These are phyloP conservation scores for Fusarium abutilonis DNA, from an alignment of 2,329 filamentous ascomycete genomes.

Conservation along the genomic window DNA sequence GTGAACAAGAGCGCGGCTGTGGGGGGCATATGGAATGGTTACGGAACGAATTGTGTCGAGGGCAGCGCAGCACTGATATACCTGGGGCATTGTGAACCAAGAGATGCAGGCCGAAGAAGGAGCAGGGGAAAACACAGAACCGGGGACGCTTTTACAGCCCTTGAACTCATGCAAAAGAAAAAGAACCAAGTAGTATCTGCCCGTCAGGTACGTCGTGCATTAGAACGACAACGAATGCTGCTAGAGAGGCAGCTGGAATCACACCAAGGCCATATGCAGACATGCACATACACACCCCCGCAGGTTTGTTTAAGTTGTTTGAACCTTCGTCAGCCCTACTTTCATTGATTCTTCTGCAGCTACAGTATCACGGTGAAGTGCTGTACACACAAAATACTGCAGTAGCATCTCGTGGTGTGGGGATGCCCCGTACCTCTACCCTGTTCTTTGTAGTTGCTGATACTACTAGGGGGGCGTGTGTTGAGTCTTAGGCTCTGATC, in stretches of 20 bases:
- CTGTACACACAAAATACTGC: conserved; percentile 33
- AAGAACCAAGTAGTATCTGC: conserved; percentile 18
- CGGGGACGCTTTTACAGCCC: not conserved
- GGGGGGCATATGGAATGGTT: conserved; percentile 34
- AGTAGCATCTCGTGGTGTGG: conserved; percentile 42
- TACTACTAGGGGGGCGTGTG: conserved; percentile 36
- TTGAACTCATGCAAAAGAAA: conserved; percentile 4
- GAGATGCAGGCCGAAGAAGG: not conserved
- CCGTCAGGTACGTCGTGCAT: conserved; percentile 20
- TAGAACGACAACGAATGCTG: conserved; percentile 26
- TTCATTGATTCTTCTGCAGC: conserved; percentile 29
- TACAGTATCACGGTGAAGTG: conserved; percentile 34
- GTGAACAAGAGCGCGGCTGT: conserved; percentile 22
- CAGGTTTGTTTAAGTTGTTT: conserved; percentile 31
- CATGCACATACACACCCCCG: conserved; percentile 33
- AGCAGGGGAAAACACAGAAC: not conserved
- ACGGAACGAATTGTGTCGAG: conserved; percentile 16
- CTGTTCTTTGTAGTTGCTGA: conserved; percentile 33
- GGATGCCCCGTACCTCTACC: conserved; percentile 36
- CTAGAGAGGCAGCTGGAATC: conserved; percentile 24
- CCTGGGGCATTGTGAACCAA: not conserved
- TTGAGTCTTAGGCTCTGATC: conserved; percentile 42
- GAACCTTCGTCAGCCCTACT: conserved; percentile 35
- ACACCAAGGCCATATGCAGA: conserved; percentile 24
- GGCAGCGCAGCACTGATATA: conserved; percentile 2